A percentile compares a stretch with the other conserved stretches of the same genome.
phyloP scores from a whole-genome alignment of 805 yeast genomes.

The Yarrowia deformans region DNA sequence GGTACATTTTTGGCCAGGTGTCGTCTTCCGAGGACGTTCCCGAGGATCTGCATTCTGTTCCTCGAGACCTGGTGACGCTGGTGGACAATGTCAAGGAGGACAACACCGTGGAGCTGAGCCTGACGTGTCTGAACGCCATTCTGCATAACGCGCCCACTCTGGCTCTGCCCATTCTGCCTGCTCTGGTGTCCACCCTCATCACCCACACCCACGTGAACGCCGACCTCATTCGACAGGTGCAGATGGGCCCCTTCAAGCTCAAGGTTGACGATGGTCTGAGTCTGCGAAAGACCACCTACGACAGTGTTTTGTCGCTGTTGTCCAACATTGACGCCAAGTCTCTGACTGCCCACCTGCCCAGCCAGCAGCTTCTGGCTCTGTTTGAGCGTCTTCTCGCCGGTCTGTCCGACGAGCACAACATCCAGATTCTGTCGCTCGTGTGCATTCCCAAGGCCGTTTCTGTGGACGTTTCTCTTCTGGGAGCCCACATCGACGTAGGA shows the following conservation, averaged over 20 bases:
- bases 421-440: slow-evolving; percentile 62
- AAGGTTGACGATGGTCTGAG: slow-evolving; percentile 80
- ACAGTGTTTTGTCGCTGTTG: slow-evolving; percentile 54
- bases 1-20: slow-evolving; percentile 51
- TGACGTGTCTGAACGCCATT: slow-evolving; percentile 65
- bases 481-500: background rate
- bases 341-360: slow-evolving; percentile 44
- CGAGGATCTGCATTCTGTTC: slow-evolving; percentile 24
- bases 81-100: slow-evolving; percentile 48
- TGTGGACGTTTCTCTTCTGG: slow-evolving; percentile 16
- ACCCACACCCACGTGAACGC: slow-evolving; percentile 56
- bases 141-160: slow-evolving; percentile 62
- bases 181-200: slow-evolving; percentile 53
- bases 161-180: slow-evolving; percentile 56
- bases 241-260: slow-evolving; percentile 89
- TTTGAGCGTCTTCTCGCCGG: slow-evolving; percentile 59
- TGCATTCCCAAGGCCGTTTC: slow-evolving; percentile 47
- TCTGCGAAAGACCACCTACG: slow-evolving; percentile 74
- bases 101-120: slow-evolving; percentile 65
- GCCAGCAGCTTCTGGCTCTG: slow-evolving; percentile 49
- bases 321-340: slow-evolving; percentile 58
- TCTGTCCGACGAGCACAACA: slow-evolving; percentile 66
- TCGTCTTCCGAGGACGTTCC: slow-evolving; percentile 16
- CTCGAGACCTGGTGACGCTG: slow-evolving; percentile 44
- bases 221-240: slow-evolving; percentile 62